phyloP scores from a whole-genome alignment of 2,329 filamentous ascomycete genomes.

The Teratosphaeriaceae sp. region DNA sequence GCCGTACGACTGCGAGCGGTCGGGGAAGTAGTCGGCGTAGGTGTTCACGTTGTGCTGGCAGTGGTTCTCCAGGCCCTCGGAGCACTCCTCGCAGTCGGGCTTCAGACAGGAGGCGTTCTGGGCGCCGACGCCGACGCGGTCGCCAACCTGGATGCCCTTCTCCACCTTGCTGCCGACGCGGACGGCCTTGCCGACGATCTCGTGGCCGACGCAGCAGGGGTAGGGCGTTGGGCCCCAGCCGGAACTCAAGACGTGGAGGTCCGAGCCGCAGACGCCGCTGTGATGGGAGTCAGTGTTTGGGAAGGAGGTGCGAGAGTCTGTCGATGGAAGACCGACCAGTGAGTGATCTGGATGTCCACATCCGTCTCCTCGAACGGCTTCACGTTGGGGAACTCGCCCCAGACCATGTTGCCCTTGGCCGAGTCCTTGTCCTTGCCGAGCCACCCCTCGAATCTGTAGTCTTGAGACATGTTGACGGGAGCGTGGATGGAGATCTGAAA shows the following conservation, averaged over 20 bases:
- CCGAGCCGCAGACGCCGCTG: conserved; percentile 16
- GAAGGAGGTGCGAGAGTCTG: neutral
- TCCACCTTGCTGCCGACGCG: conserved; percentile 27
- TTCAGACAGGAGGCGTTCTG: conserved; percentile 43
- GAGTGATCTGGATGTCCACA: conserved; percentile 36
- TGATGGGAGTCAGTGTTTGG: neutral
- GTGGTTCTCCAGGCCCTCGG: conserved; percentile 45
- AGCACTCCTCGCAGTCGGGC: conserved; percentile 50
- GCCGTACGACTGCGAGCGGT: conserved; percentile 50
- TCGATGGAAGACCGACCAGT: conserved; percentile 29
- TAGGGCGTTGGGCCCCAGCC: conserved; percentile 41
- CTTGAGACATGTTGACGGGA: conserved; percentile 14
- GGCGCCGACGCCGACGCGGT: conserved; percentile 45
- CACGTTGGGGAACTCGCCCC: conserved; percentile 26
- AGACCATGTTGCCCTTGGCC: conserved; percentile 49
- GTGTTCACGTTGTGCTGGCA: conserved; percentile 26
- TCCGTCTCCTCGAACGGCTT: conserved; percentile 37
- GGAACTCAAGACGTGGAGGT: conserved; percentile 26
- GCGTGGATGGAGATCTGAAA: neutral
- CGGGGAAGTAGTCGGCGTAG: conserved; percentile 25
- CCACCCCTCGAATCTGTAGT: conserved; percentile 53
- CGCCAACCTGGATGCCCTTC: conserved; percentile 29
- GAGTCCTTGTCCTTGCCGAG: conserved; percentile 45
- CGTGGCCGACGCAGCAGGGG: conserved; percentile 29
- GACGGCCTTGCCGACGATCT: conserved; percentile 30